Base-by-base conservation (phyloP, 2,329 filamentous ascomycete species). In the Ceratocystis eucalypticola region DNA sequence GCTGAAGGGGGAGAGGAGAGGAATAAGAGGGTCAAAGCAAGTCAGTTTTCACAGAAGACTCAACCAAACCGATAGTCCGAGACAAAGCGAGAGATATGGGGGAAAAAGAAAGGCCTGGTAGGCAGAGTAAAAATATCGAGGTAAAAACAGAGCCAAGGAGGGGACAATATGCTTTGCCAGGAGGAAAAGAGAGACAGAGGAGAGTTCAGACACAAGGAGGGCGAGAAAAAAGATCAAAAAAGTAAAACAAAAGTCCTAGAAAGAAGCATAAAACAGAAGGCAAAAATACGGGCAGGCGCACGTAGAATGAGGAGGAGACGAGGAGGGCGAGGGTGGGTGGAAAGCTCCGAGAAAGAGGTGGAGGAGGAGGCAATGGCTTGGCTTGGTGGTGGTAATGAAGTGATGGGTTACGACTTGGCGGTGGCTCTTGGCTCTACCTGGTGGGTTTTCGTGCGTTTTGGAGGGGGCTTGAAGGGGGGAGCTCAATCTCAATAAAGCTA, bases 51-150 rank as follows among this genome's bases (percentile, higher is more conserved):
- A 48, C 30, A 48, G 20, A 28, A 44, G n/a, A 25, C 37, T 28
- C 46, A 48, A 63, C 41, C 30, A 33, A 25, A 6, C 15, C 7
- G 15, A 25, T 15, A 10, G 7, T 28, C 22, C 62, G 33, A 63
- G 41, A 7, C 66, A 65, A 62, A 67, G 48, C 33, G 68, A 30
- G 12, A 66, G 30, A 44, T 41, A 41, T 15, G 37, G 50, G 15
- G 33, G 75, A 70, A 57, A 28, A 44, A n/a, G 33, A 25, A 12
- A 48, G 33, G 20, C 41, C 33, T 50, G 17, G 37, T 17, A 20
- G n/a, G 48, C 10, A 50, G 33, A 2, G 8, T 5, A 63, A 53
- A 33, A 64, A 15, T 4, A 64, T 57, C n/a, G 22, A 25, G 17
- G 28, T 20, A n/a, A 50, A 46, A 50, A n/a, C 28, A 48, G 46